Percentiles rank a stretch among this genome's conserved stretches.
Conservation (phyloP, 1,284 basidiomycete genomes). For the Cystobasidium sp. region DNA sequence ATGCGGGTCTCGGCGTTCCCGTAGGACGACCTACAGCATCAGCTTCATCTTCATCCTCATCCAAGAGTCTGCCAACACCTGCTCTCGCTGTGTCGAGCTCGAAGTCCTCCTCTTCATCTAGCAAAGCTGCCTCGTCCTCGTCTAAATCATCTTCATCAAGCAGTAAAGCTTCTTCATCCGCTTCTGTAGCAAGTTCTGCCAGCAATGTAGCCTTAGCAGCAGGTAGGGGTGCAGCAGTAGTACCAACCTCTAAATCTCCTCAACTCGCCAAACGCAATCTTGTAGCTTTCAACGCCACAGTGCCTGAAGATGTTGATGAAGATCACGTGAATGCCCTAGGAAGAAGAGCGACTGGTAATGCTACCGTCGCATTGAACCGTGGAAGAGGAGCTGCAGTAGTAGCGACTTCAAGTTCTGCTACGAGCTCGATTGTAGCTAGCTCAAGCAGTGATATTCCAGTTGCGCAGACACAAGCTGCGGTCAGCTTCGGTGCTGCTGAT, state of each 20-base stretch:
- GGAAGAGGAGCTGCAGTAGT: constrained; percentile 1
- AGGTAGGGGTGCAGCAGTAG: constrained; percentile 2
- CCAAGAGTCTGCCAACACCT: not conserved
- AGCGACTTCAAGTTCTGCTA: not conserved
- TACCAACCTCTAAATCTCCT: not conserved
- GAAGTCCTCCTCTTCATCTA: constrained; percentile 2
- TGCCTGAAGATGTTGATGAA: constrained; percentile 23
- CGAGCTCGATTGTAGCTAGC: not conserved
- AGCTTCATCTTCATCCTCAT: constrained; percentile 3
- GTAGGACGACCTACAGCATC: constrained; percentile 24
- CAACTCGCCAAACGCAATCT: constrained; percentile 17
- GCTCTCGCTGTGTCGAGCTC: constrained; percentile 3
- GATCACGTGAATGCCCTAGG: constrained; percentile 20
- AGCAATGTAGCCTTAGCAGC: constrained; percentile 13
- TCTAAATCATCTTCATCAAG: constrained; percentile 17
- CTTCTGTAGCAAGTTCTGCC: not conserved
- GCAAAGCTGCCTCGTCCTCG: constrained; percentile 1
- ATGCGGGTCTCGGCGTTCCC: constrained; percentile 36
- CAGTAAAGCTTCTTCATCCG: constrained; percentile 3
- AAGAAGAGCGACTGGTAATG: constrained; percentile 23
- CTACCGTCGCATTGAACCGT: not conserved
- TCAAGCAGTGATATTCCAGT: constrained; percentile 10
- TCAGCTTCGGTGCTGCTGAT: constrained; percentile 29
- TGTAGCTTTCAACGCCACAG: constrained; percentile 28
- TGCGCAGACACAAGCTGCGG: not conserved